phyloP scores from a whole-genome alignment of 768 basidiomycete species.

The Mycena filopes region DNA sequence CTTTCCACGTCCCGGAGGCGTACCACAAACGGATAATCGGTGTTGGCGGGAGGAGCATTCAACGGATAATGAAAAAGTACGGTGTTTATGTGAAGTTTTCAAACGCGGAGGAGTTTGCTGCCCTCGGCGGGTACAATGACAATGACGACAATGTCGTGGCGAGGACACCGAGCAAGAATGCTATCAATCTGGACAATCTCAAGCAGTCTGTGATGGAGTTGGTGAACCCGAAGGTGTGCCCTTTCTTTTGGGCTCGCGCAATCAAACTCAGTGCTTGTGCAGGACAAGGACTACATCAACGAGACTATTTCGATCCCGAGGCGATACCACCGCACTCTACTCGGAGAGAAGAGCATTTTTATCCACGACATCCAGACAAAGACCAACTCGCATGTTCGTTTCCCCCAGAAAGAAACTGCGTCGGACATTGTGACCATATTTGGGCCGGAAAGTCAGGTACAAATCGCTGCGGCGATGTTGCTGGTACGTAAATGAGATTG shows the following conservation, averaged over 20 bases:
- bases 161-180: constrained; percentile 98
- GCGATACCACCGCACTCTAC: constrained; percentile 92
- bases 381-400: constrained; percentile 92
- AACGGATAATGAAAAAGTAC: constrained; percentile 99
- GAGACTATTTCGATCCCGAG: constrained; percentile 95
- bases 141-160: constrained; percentile 99
- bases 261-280: constrained; percentile 11
- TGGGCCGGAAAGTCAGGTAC: constrained; percentile 96
- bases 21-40: constrained; percentile 99
- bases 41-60: constrained; percentile 96
- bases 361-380: constrained; percentile 97
- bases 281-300: constrained; percentile 98
- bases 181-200: constrained; percentile 92
- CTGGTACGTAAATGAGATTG: constrained; percentile 66
- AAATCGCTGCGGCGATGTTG: constrained; percentile 96
- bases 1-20: constrained; percentile 97
- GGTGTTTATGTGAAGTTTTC: constrained; percentile 99
- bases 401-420: constrained; percentile 94
- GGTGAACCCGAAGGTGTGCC: constrained; percentile 90
- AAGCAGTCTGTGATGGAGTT: constrained; percentile 98
- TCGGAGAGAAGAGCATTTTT: constrained; percentile 97
- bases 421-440: constrained; percentile 96
- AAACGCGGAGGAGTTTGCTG: constrained; percentile 96
- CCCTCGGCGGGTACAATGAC: constrained; percentile 93
- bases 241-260: background rate